phyloP scores from a whole-genome alignment of 169 alveolate species.

The Plasmodium coatneyi region DNA sequence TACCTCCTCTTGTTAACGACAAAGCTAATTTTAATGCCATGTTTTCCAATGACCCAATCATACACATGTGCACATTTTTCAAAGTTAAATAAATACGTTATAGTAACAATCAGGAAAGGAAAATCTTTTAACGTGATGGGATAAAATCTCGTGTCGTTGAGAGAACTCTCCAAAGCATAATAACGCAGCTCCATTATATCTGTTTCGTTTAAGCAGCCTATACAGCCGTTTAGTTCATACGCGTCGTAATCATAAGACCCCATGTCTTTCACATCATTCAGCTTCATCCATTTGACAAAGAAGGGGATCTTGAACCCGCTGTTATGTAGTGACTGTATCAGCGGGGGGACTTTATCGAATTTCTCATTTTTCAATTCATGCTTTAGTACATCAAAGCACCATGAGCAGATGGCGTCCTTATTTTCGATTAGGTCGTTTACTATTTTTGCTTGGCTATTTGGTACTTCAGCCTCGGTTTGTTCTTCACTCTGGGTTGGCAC shows the following conservation, averaged over 20 bases:
- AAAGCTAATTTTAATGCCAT: conserved; percentile 77
- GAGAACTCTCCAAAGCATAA: conserved; percentile 37
- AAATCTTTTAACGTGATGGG: conserved; percentile 42
- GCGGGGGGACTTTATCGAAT: conserved; percentile 26
- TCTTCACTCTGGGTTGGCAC: background rate
- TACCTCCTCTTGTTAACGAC: conserved; percentile 58
- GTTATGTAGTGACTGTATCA: conserved; percentile 12
- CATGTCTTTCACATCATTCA: conserved; percentile 22
- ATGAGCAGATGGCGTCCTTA: conserved; percentile 33
- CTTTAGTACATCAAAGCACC: conserved; percentile 57
- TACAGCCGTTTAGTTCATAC: conserved; percentile 61
- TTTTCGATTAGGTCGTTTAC: conserved; percentile 27
- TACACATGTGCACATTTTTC: conserved; percentile 75
- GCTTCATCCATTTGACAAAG: conserved; percentile 67
- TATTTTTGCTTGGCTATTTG: background rate
- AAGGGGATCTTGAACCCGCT: conserved; percentile 25
- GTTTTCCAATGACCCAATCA: conserved; percentile 83
- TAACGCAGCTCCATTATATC: conserved; percentile 29
- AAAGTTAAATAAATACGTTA: conserved; percentile 17
- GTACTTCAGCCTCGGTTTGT: background rate
- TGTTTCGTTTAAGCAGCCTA: conserved; percentile 47
- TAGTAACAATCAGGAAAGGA: conserved; percentile 32
- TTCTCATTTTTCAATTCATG: conserved; percentile 41
- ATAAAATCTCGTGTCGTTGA: conserved; percentile 30
- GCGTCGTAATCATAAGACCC: conserved; percentile 52